These are phyloP conservation scores for Phytophthora agathidicida DNA, from an alignment of 352 stramenopile species.

Conservation along the genomic window DNA sequence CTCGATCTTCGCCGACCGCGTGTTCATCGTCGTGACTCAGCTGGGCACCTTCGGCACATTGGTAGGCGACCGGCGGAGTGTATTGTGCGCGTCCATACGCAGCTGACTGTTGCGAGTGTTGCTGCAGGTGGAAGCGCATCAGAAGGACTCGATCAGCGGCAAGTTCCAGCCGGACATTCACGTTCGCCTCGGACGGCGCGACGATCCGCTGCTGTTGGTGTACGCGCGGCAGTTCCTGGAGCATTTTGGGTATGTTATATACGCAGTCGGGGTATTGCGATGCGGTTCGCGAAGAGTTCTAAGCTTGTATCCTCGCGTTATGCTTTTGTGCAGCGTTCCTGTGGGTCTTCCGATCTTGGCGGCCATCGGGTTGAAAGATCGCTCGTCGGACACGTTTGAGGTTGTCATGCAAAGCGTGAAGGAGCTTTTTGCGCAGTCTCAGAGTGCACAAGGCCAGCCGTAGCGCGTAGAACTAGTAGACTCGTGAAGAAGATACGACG, in stretches of 20 bases:
- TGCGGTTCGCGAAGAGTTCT: not conserved
- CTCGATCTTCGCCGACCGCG: conserved; percentile 79
- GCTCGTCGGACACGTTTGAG: conserved; percentile 76
- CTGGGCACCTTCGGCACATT: conserved; percentile 83
- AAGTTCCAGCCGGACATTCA: conserved; percentile 83
- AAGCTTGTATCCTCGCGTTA: not conserved
- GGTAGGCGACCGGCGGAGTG: conserved; percentile 29
- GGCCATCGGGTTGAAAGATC: conserved; percentile 80
- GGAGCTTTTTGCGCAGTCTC: conserved; percentile 42
- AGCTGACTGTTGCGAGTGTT: not conserved
- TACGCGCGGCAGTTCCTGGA: conserved; percentile 86
- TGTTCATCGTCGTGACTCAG: conserved; percentile 86
- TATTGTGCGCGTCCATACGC: not conserved
- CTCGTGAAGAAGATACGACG: not conserved
- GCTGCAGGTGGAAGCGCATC: conserved; percentile 66
- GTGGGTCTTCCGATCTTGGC: conserved; percentile 71
- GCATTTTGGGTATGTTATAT: conserved; percentile 82
- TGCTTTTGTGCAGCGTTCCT: conserved; percentile 44
- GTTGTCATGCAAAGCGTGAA: conserved; percentile 72
- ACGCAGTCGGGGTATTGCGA: not conserved
- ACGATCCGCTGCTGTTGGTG: conserved; percentile 84
- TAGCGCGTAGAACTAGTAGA: conserved; percentile 8
- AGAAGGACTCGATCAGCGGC: conserved; percentile 80
- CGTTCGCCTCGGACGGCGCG: conserved; percentile 72
- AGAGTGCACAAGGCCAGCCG: conserved; percentile 16